Conservation (phyloP, 2,329 filamentous ascomycete species). For the Botrytis paeoniae region DNA sequence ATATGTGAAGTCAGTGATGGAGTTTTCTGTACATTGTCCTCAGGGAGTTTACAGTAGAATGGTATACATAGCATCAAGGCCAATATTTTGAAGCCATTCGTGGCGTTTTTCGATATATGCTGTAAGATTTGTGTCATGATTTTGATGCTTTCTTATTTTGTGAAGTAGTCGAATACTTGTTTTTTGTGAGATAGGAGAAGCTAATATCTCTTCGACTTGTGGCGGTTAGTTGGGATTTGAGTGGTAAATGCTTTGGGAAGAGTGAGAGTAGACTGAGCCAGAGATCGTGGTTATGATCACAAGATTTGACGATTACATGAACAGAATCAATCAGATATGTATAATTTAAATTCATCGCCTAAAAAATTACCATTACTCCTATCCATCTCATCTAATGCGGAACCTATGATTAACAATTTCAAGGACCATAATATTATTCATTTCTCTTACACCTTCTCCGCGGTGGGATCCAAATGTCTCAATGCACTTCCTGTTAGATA, state of each 20-base stretch:
- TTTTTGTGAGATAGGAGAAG: background rate
- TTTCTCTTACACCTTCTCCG: background rate
- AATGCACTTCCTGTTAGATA: constrained; percentile 54
- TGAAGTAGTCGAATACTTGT: background rate
- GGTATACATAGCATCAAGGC: background rate
- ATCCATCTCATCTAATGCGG: background rate
- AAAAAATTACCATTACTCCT: background rate
- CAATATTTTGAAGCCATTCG: background rate
- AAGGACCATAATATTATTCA: no score
- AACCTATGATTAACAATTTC: background rate
- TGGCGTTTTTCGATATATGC: background rate
- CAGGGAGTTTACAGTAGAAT: background rate
- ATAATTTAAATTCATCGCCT: background rate
- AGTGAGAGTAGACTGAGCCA: fast-evolving
- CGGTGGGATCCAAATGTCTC: constrained; percentile 4
- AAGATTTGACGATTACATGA: background rate
- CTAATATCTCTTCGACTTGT: fast-evolving
- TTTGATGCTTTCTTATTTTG: background rate
- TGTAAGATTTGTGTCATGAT: background rate
- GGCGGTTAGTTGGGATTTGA: background rate
- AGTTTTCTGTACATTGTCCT: background rate
- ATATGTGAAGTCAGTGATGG: no score
- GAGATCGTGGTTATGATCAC: background rate
- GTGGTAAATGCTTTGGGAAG: fast-evolving
- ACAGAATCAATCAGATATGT: background rate